Conservation (phyloP, 1,284 basidiomycete species). For the Phlebopus sp. region DNA sequence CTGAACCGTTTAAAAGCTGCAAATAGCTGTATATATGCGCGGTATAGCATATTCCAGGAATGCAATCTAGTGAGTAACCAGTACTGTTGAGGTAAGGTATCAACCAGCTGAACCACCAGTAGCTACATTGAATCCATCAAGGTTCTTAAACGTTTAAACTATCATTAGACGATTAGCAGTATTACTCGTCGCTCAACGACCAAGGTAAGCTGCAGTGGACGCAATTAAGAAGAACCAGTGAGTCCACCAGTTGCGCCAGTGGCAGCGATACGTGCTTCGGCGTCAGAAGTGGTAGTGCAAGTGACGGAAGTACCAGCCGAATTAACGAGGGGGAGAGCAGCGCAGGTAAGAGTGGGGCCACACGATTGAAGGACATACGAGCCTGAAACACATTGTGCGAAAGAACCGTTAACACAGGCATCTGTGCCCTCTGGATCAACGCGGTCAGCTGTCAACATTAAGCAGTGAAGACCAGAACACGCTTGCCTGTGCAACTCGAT, state of each 20-base stretch:
- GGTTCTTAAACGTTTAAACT: neutral
- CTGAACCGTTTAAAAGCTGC: no score
- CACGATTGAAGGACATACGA: conserved; percentile 13
- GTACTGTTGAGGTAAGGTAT: neutral
- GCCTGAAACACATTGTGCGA: conserved; percentile 28
- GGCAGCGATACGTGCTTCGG: conserved; percentile 33
- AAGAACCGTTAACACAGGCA: conserved; percentile 27
- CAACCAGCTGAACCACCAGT: neutral
- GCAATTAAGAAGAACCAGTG: conserved; percentile 11
- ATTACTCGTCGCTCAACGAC: neutral
- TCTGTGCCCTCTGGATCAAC: conserved; percentile 21
- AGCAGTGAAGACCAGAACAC: neutral
- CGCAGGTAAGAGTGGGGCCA: conserved; percentile 33
- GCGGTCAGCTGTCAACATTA: neutral
- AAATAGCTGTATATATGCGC: no score
- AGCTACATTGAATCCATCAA: neutral
- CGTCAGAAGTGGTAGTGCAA: conserved; percentile 37
- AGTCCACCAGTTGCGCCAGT: conserved; percentile 35
- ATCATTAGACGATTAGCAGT: neutral
- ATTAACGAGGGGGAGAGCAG: conserved; percentile 49
- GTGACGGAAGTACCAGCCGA: conserved; percentile 42
- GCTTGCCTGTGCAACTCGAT: conserved; percentile 18
- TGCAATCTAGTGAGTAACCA: conserved; percentile 1
- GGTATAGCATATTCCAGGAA: neutral
- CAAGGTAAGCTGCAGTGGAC: neutral